Evolutionary conservation across 2,329 filamentous ascomycete species (phyloP).

Genomic region (Leptoxyphium fumago): DNA sequence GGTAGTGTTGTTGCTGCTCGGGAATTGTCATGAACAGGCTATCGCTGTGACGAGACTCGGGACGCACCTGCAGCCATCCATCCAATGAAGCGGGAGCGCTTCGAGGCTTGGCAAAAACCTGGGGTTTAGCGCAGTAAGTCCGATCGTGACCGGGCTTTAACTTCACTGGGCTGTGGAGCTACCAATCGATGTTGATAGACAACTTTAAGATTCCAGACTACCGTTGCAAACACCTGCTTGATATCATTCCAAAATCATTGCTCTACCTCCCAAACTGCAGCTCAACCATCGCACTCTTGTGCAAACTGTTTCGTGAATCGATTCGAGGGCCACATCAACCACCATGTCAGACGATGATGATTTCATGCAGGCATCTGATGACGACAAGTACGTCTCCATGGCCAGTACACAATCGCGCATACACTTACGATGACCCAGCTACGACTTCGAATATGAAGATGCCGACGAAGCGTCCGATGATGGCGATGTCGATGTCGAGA

Average conservation of each 20-base stretch:
- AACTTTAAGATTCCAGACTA: not conserved
- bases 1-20: not conserved
- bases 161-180: too few relatives aligned
- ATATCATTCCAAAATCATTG: not conserved
- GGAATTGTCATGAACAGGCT: too few relatives aligned
- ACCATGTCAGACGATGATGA: constrained; percentile 74
- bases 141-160: too few relatives aligned
- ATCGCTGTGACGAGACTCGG: too few relatives aligned
- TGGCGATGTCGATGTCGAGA: constrained; percentile 89
- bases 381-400: constrained; percentile 52
- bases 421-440: constrained; percentile 35
- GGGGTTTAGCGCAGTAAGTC: too few relatives aligned
- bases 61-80: too few relatives aligned
- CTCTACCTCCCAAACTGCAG: not conserved
- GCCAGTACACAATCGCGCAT: not conserved
- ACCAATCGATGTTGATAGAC: too few relatives aligned
- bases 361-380: constrained; percentile 85
- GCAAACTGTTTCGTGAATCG: too few relatives aligned
- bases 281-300: too few relatives aligned
- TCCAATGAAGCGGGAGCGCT: too few relatives aligned
- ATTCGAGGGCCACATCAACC: constrained; percentile 5
- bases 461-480: constrained; percentile 79
- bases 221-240: not conserved
- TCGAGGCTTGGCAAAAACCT: too few relatives aligned
- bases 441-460: constrained; percentile 96